Percentiles rank a stretch among this genome's conserved stretches.
phyloP scores from a whole-genome alignment of 352 stramenopile species.

The Phytopythium cucurbitacearum region DNA sequence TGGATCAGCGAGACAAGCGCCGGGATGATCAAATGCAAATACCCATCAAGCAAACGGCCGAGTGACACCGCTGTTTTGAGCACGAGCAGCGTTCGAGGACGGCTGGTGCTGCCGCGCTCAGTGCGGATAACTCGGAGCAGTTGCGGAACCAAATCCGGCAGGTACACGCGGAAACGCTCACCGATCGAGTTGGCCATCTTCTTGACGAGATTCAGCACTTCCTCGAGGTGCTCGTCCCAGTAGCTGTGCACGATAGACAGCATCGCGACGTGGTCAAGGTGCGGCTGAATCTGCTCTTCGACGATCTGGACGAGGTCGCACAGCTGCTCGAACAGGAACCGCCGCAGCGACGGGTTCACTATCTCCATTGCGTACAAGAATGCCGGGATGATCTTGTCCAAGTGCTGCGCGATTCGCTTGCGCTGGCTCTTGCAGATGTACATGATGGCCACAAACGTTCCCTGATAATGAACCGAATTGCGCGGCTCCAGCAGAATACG shows the following conservation, averaged over 20 bases:
- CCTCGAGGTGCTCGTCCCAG: conserved; percentile 92
- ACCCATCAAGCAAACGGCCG: conserved; percentile 72
- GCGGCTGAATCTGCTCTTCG: conserved; percentile 93
- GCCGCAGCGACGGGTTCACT: conserved; percentile 82
- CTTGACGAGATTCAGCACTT: conserved; percentile 97
- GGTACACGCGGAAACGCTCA: conserved; percentile 87
- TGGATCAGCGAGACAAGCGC: conserved; percentile 80
- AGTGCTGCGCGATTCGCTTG: conserved; percentile 91
- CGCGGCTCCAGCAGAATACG: conserved; percentile 96
- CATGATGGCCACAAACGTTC: conserved; percentile 98
- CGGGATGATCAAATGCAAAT: conserved; percentile 83
- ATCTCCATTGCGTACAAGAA: conserved; percentile 94
- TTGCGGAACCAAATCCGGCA: conserved; percentile 85
- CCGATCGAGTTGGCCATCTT: conserved; percentile 82
- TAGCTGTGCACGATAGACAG: conserved; percentile 81
- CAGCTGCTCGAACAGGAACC: conserved; percentile 96
- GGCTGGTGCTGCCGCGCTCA: conserved; percentile 56
- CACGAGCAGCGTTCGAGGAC: conserved; percentile 71
- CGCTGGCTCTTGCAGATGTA: conserved; percentile 98
- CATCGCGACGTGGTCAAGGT: conserved; percentile 80
- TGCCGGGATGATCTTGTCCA: conserved; percentile 96
- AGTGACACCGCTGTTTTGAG: conserved; percentile 78
- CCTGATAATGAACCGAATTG: conserved; percentile 95
- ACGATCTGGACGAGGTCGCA: conserved; percentile 96
- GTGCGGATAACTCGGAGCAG: conserved; percentile 84